Evolutionary conservation across 441 rosid genomes (phyloP).

Genomic region (Hura crepitans): DNA sequence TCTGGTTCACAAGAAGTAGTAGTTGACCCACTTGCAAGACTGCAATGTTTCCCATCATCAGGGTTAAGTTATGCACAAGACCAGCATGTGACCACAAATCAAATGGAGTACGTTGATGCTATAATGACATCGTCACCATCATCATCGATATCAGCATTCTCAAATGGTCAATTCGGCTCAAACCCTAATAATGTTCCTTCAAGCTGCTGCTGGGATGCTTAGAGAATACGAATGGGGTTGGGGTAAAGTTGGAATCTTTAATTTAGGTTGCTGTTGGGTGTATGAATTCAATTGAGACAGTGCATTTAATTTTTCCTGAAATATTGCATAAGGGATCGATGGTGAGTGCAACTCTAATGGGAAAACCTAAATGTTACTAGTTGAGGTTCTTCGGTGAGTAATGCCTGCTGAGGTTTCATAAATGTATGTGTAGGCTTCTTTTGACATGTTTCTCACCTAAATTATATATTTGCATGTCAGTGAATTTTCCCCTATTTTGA

Average conservation of each 20-base stretch:
- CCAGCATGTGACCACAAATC: constrained; percentile 30
- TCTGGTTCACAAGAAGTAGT: constrained; percentile 25
- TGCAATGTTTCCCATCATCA: constrained; percentile 27
- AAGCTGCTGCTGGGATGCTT: constrained; percentile 47
- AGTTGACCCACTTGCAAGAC: constrained; percentile 35
- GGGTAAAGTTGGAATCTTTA: too few species aligned
- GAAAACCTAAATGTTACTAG: constrained; percentile 48
- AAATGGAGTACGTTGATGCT: constrained; percentile 54
- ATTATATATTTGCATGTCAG: constrained; percentile 1
- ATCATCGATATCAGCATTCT: constrained; percentile 40
- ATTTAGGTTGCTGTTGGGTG: constrained; percentile 18
- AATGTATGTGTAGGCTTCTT: constrained; percentile 25
- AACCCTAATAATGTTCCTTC: constrained; percentile 48
- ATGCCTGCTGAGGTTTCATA: constrained; percentile 23
- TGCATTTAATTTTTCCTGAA: constrained; percentile 24
- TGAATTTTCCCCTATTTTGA: neutral
- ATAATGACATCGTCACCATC: constrained; percentile 48
- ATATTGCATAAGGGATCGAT: constrained; percentile 25
- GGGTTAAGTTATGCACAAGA: constrained; percentile 26
- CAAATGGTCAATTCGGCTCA: constrained; percentile 44
- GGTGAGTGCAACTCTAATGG: constrained; percentile 28
- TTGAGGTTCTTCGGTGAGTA: constrained; percentile 37
- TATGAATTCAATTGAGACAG: constrained; percentile 21
- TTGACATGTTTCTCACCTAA: constrained; percentile 23
- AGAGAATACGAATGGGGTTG: constrained; percentile 17